phyloP scores from a whole-genome alignment of 129 eudicot species.

The Chrysanthemum lavandulifolium region DNA sequence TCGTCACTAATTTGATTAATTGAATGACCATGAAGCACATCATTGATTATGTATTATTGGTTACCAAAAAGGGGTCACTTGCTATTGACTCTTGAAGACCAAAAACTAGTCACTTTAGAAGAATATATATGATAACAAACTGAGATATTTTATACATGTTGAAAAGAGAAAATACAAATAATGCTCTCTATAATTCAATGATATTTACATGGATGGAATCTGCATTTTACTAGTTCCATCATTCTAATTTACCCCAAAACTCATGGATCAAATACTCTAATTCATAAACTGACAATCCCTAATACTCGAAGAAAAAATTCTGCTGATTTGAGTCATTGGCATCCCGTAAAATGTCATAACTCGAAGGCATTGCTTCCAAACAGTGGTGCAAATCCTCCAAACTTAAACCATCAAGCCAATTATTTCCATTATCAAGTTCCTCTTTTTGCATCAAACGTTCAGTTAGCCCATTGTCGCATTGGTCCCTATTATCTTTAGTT shows the following conservation, averaged over 20 bases:
- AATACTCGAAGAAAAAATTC: constrained; percentile 4
- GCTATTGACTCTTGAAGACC: too few relatives aligned
- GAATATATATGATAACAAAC: too few relatives aligned
- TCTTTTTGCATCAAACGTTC: constrained; percentile 10
- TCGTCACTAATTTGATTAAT: too few relatives aligned
- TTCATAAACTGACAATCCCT: constrained; percentile 7
- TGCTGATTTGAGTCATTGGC: constrained; percentile 25
- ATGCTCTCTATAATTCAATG: too few relatives aligned
- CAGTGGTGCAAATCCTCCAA: constrained; percentile 29
- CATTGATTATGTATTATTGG: too few relatives aligned
- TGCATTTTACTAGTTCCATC: not conserved
- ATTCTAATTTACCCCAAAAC: not conserved
- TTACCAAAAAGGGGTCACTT: too few relatives aligned
- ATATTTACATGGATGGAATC: constrained; percentile 10
- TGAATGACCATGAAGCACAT: too few relatives aligned
- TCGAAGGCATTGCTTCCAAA: constrained; percentile 28
- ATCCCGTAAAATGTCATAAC: constrained; percentile 11
- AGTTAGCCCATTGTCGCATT: not conserved
- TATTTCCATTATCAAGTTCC: constrained; percentile 19
- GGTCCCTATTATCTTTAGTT: not conserved
- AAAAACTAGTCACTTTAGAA: too few relatives aligned
- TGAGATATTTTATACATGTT: too few relatives aligned
- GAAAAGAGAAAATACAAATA: too few relatives aligned
- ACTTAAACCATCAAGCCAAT: constrained; percentile 30
- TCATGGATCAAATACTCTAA: not conserved